These are phyloP conservation scores for Cornus kousa DNA, from an alignment of 148 eudicot species.

Conservation along the genomic window DNA sequence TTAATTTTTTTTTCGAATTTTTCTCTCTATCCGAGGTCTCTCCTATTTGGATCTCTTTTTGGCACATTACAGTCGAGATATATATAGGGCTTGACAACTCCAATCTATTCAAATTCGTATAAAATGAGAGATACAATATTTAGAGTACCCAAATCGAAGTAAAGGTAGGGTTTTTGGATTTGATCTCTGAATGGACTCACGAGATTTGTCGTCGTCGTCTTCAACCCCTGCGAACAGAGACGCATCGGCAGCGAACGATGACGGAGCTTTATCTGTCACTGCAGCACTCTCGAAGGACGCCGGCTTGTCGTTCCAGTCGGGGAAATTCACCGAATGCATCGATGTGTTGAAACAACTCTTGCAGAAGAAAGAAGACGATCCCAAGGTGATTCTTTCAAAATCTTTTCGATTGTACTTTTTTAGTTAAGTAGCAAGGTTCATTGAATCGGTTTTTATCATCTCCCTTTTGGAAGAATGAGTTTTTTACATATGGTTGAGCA, in stretches of 20 bases:
- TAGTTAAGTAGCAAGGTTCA: background rate
- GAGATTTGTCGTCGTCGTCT: conserved; percentile 39
- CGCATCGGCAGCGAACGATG: conserved; percentile 42
- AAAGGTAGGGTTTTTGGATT: conserved; percentile 5
- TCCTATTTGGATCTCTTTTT: too few relatives aligned
- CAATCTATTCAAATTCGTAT: background rate
- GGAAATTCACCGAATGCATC: conserved; percentile 69
- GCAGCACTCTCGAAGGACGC: conserved; percentile 68
- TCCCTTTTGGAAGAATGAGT: background rate
- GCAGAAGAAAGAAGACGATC: conserved; percentile 61
- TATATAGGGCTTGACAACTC: too few relatives aligned
- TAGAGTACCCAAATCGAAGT: background rate
- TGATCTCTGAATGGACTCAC: conserved; percentile 63
- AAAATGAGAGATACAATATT: background rate
- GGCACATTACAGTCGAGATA: too few relatives aligned
- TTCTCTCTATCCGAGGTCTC: too few relatives aligned
- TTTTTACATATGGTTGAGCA: background rate
- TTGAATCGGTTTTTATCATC: background rate
- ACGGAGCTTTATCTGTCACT: conserved; percentile 34
- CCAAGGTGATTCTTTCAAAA: conserved; percentile 44
- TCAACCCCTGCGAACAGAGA: conserved; percentile 23
- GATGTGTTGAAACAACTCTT: conserved; percentile 59
- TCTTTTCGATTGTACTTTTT: background rate
- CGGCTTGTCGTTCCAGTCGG: conserved; percentile 52
- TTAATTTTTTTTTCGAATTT: too few relatives aligned